phyloP scores from a whole-genome alignment of 306 rosid genomes.

The Vigna angularis region DNA sequence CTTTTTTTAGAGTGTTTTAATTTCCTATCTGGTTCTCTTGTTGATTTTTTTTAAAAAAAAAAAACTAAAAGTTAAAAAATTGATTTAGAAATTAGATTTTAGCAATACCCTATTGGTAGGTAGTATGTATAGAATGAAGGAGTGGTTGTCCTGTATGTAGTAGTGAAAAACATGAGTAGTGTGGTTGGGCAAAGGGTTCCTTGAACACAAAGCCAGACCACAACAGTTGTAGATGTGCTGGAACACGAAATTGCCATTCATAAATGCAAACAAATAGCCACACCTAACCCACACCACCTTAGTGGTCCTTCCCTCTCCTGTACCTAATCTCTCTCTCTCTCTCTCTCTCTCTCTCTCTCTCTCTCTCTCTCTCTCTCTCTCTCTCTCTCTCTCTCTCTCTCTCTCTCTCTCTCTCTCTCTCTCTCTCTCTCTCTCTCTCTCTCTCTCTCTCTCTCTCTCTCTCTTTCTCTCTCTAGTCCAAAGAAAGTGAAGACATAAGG shows the following conservation, averaged over 20 bases:
- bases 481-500: constrained; percentile 12
- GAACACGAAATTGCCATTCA: constrained; percentile 24
- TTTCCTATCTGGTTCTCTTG: no score
- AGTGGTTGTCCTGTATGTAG: background rate
- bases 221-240: constrained; percentile 38
- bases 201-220: background rate
- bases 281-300: background rate
- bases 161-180: constrained; percentile 7
- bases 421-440: background rate
- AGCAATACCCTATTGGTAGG: background rate
- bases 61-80: no score
- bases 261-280: constrained; percentile 26
- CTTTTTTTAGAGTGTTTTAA: no score
- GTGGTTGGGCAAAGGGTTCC: constrained; percentile 10
- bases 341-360: background rate
- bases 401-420: background rate
- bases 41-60: no score
- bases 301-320: constrained; percentile 41
- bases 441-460: background rate
- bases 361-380: background rate
- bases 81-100: no score
- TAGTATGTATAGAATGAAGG: background rate
- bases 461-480: constrained; percentile 11
- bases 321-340: background rate
- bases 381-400: background rate